phyloP scores from a whole-genome alignment of 2,329 filamentous ascomycete genomes.

The Pseudogymnoascus sp. region DNA sequence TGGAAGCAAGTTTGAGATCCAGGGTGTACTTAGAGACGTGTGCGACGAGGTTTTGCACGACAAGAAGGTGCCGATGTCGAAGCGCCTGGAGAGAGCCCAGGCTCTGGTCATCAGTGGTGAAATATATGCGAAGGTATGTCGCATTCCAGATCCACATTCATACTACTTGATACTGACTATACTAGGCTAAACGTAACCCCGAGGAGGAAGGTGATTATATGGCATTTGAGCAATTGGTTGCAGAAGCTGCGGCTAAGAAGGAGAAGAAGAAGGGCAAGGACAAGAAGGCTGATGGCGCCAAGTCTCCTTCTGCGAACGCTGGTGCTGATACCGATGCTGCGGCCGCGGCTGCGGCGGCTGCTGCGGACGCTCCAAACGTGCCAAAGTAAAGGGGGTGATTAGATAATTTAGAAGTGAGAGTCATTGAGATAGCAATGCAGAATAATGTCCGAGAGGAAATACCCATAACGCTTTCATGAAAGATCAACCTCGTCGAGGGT shows the following conservation, averaged over 20 bases:
- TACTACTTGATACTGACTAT: background rate
- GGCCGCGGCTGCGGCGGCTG: slow-evolving; percentile 12
- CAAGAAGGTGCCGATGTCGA: slow-evolving; percentile 69
- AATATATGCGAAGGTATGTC: slow-evolving; percentile 72
- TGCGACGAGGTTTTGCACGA: slow-evolving; percentile 73
- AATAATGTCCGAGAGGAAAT: background rate
- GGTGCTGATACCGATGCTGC: slow-evolving; percentile 13
- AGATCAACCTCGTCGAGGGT: background rate
- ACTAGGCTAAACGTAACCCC: slow-evolving; percentile 73
- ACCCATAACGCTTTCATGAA: background rate
- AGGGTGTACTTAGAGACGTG: slow-evolving; percentile 88
- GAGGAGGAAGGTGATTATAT: slow-evolving; percentile 99
- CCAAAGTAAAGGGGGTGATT: slow-evolving; percentile 20
- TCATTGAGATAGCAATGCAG: slow-evolving; percentile 8
- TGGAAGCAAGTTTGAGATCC: slow-evolving; percentile 95
- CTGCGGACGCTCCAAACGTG: slow-evolving; percentile 34
- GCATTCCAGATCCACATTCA: background rate
- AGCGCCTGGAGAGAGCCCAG: slow-evolving; percentile 84
- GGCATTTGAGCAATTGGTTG: slow-evolving; percentile 96
- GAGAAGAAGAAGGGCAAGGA: slow-evolving; percentile 58
- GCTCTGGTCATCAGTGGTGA: slow-evolving; percentile 83
- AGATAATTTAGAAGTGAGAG: slow-evolving; percentile 4
- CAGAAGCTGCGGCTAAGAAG: slow-evolving; percentile 93
- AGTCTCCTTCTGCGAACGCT: slow-evolving; percentile 16
- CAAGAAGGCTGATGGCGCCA: slow-evolving; percentile 27